Evolutionary conservation across 495 filamentous ascomycete genomes (phyloP), one percentile per base, ranked within the genome.

Genomic region (Letharia lupina): DNA sequence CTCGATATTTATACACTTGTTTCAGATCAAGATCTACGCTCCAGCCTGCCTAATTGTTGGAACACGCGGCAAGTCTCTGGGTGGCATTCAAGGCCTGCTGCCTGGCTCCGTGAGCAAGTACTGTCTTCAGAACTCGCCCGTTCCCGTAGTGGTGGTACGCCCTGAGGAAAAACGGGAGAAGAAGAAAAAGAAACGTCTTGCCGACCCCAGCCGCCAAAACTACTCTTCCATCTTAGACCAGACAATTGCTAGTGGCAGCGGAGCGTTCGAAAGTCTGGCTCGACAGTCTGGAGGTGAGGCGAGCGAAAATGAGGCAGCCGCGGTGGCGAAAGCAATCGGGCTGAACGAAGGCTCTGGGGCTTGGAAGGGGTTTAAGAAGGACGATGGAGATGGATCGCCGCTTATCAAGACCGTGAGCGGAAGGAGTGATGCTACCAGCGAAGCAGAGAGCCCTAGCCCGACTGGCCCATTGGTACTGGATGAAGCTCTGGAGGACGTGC

Each of bases 111-210:
- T 98, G 64, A 96, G 91, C 39, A 96, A 97, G 72, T 98, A 96
- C 78, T 97, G 94, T 70, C 82, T 97, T 16, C 93, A 98, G 73
- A 90, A 96, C 75, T 96, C 91, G 11, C 94, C 94, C 1, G 90
- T 98, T 28, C 94, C 94, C n/a, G 93, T 97, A 3, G 91, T 97
- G 45, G 95, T 98, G 41, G 94, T 98, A 47, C 86, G 94, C 3
- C 93, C 94, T 59, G 89, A 88, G 37, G 86, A 90, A 62, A 96
- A 97, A 77, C 89, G 94, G 8, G 83, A 87, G 69, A 96, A 95
- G 77, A 96, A 95, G 75, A 96, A 96, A 75, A 82, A 83, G 67
- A 96, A 96, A 78, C 89, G 94, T 40, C 84, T 85, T 18, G 84
- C 86, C 56, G 91, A 98, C 67, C 91, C 92, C 10, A 80, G 75